Evolutionary conservation across 2,329 filamentous ascomycete species (phyloP).

Genomic region (Thielaviopsis ethacetica): DNA sequence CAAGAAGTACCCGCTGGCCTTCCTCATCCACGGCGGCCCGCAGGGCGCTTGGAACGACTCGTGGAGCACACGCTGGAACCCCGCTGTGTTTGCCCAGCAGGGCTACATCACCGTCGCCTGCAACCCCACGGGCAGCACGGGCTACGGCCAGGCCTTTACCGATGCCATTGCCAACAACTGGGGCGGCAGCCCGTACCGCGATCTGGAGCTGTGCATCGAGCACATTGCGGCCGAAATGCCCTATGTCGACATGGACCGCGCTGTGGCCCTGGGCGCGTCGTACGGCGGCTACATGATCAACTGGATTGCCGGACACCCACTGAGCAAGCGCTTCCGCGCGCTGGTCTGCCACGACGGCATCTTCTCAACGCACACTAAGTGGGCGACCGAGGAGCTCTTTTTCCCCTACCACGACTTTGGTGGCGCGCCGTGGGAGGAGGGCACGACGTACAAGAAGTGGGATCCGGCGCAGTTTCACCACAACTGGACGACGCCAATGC

Average conservation of each 20-base stretch:
- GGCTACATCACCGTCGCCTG: conserved; percentile 70
- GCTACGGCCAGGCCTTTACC: conserved; percentile 62
- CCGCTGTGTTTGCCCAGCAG: conserved; percentile 71
- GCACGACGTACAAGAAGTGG: conserved; percentile 50
- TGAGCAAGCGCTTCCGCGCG: conserved; percentile 74
- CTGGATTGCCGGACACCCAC: conserved; percentile 77
- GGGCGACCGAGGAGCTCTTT: conserved; percentile 52
- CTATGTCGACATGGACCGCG: conserved; percentile 51
- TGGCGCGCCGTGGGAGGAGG: conserved; percentile 43
- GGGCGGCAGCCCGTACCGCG: conserved; percentile 72
- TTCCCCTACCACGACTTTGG: conserved; percentile 54
- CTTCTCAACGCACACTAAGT: conserved; percentile 53
- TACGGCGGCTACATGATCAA: conserved; percentile 71
- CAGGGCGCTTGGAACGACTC: conserved; percentile 59
- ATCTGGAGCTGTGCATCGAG: conserved; percentile 64
- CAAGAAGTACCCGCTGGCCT: conserved; percentile 64
- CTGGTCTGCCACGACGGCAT: conserved; percentile 81
- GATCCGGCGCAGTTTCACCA: conserved; percentile 46
- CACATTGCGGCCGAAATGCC: conserved; percentile 48
- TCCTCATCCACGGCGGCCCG: conserved; percentile 71
- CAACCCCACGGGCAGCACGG: conserved; percentile 71
- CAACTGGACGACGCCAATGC: conserved; percentile 72
- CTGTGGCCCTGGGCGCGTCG: conserved; percentile 59
- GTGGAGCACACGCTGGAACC: conserved; percentile 77
- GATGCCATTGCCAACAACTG: conserved; percentile 67